Evolutionary conservation across 352 stramenopile species (phyloP).

Genomic region (Phytopythium helicoides): DNA sequence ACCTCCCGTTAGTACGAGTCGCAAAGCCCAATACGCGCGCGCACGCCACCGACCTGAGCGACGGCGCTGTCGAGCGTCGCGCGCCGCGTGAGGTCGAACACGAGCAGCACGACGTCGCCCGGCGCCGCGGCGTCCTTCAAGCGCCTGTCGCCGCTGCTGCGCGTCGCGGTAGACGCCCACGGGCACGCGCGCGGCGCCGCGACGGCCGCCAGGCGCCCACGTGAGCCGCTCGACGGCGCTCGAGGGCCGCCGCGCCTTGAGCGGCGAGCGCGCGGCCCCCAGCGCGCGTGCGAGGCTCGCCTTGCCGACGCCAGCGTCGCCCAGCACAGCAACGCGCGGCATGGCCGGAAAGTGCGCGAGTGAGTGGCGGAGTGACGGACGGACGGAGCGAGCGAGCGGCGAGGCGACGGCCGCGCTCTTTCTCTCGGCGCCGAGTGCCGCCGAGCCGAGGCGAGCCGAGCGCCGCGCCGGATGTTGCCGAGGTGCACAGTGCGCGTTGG

Average conservation of each 20-base stretch:
- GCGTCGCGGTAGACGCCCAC: slow-evolving; percentile 12
- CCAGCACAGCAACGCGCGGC: slow-evolving; percentile 34
- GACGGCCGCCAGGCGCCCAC: slow-evolving; percentile 1
- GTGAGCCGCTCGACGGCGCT: neutral
- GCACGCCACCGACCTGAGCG: slow-evolving; percentile 20
- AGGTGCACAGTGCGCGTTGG: no score
- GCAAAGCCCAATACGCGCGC: neutral
- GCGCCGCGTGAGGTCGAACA: slow-evolving; percentile 49
- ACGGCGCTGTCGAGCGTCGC: slow-evolving; percentile 37
- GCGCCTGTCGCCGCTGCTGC: slow-evolving; percentile 9
- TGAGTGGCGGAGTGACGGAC: no score
- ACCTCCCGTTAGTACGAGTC: no score
- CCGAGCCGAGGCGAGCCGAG: no score
- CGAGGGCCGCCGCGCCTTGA: neutral
- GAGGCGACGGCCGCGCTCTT: no score
- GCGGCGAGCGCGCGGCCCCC: slow-evolving; percentile 16
- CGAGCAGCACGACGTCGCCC: slow-evolving; percentile 34
- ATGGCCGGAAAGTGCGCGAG: no score
- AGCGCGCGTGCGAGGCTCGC: slow-evolving; percentile 48
- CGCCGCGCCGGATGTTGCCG: no score
- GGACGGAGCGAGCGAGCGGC: no score
- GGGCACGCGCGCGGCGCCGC: neutral
- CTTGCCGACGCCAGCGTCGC: slow-evolving; percentile 42
- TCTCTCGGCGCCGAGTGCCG: no score
- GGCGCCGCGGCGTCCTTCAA: slow-evolving; percentile 6